Evolutionary conservation across 331 rosid genomes (phyloP), one percentile per base, ranked within the genome.

Genomic region (Acacia pycnantha): DNA sequence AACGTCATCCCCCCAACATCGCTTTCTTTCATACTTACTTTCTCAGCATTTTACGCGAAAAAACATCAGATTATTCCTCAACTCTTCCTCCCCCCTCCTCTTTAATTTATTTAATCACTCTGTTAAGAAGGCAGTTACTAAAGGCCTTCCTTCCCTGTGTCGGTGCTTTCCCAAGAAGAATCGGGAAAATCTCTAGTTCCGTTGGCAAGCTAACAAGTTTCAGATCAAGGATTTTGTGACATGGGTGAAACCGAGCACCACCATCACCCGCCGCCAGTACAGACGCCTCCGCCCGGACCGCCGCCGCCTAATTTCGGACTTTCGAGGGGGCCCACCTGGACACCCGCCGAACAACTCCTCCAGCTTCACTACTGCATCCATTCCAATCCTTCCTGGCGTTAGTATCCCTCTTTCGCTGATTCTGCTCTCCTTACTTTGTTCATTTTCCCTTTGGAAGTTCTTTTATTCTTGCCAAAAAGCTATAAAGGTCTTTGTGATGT

Each of bases 331-430:
- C 91, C 97, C 41, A 53, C 26, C 53, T 92, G 89, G 91, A 41
- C 86, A 67, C 97, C 94, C 0, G 66, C 89, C 27, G 94, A 90
- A 85, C 97, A 92, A 37, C 88, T 92, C 77, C 92, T 59, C 2
- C 92, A 92, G 65, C 86, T 92, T 50, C 86, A 88, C 65, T 92
- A 82, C 81, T 90, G 94, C 91, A 92, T 92, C 94, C 89, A 86
- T 62, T 92, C 97, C 69, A 92, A 92, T 81, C 97, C 97, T 81
- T 70, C 91, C 29, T 92, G 97, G 94, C 91, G 94, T 92, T 35
- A 90, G 97, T 92, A 31, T 81, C 79, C 41, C 73, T 41, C 78
- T 73, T 56, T 78, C 11, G 56, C 43, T 79, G 48, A 48, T 71
- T 47, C 51, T 41, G 53, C 40, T 59, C 27, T 14, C 14, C 21